Evolutionary conservation across 257 asterid species (phyloP), one percentile per base, ranked within the genome.

Genomic region (Agastache rugosa): DNA sequence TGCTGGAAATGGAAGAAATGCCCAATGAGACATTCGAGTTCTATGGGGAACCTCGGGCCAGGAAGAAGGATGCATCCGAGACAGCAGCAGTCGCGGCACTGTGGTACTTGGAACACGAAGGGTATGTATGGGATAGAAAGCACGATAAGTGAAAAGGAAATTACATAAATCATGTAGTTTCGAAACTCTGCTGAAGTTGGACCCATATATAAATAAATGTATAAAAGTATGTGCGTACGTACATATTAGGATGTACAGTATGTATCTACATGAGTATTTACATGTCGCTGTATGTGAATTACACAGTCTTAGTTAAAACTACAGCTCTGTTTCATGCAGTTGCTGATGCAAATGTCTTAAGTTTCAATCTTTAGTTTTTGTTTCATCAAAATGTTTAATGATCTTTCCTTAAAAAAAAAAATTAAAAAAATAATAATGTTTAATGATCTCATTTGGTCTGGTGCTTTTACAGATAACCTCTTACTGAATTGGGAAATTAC

Each of bases 41-140:
- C 59, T 81, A 80, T 45, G 99, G 99, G 60, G 89, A 82, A 59
- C 77, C 87, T 63, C 81, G 68, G 67, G 15, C 69, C 20, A 90
- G 73, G 77, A 95, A 88, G 87, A 92, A 89, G 79, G 97, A 90
- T 39, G 98, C 98, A 3, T 82, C 96, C 6, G 94, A 92, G 77
- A 79, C 67, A 42, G 97, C 99, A 23, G 98, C 99, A 17, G 81
- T 83, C 59, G 98, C 90, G 37, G 93, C 88, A 8, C 86, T 95
- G 53, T 92, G 97, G 96, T 89, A 63, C 85, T 75, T 95, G 55
- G 79, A 83, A 76, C 74, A 78, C 16, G 84, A 81, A 83, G 96
- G 93, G 16, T 87, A 87, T 69, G 10, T 83, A 50, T 53, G 77
- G 82, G 81, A 80, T 56, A 69, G 71, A 65, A 71, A 51, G 35